phyloP scores from a whole-genome alignment of 1,139 yeast genomes.

The Pichia inconspicua region DNA sequence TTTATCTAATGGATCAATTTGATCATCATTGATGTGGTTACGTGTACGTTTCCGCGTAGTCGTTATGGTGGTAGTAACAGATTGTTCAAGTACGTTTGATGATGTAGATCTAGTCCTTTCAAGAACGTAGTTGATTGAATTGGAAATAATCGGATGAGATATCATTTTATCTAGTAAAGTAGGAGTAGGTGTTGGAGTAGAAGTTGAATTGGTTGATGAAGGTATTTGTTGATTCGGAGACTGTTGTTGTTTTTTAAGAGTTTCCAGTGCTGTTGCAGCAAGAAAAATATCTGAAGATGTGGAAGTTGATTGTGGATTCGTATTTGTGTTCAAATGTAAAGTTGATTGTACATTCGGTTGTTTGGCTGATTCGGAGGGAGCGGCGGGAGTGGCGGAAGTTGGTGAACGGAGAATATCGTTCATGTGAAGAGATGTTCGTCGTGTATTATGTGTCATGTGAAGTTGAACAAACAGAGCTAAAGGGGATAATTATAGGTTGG shows the following conservation, averaged over 20 bases:
- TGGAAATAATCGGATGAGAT: conserved; percentile 29
- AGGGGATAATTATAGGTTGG: no score
- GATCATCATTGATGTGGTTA: not conserved
- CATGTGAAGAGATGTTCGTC: not conserved
- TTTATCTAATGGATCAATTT: not conserved
- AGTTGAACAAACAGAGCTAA: no score
- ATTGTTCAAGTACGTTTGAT: not conserved
- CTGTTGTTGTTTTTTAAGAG: not conserved
- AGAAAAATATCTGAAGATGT: not conserved
- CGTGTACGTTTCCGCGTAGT: not conserved
- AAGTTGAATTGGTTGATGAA: not conserved
- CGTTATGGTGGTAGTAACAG: not conserved
- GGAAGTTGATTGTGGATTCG: not conserved
- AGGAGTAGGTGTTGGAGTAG: not conserved
- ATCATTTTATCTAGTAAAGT: conserved; percentile 29
- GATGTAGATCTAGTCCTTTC: conserved; percentile 24
- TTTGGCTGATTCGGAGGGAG: not conserved
- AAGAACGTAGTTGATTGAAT: conserved; percentile 28
- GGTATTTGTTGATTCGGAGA: not conserved
- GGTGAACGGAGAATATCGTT: not conserved
- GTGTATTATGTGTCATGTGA: not conserved
- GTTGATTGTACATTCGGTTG: no score
- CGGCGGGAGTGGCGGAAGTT: not conserved
- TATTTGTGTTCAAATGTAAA: not conserved
- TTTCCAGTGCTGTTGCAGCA: not conserved